Base-by-base conservation (phyloP, 805 yeast genomes). In the Zygoascus tannicola region DNA sequence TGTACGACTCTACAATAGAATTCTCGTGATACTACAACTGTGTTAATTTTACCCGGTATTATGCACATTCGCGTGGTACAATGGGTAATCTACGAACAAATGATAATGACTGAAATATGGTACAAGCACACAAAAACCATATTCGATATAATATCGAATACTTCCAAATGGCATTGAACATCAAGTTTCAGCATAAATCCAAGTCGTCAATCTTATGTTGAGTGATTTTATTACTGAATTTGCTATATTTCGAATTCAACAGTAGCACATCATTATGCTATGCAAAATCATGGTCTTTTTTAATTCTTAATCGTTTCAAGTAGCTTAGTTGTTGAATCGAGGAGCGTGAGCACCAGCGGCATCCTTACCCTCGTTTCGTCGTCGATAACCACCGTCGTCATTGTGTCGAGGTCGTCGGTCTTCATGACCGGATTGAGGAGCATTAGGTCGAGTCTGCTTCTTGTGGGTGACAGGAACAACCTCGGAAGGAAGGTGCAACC, bases 401-500 rank as follows among this genome's bases (percentile, higher is more conserved):
- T 78, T 73, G 67, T 76, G 74, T 67, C 75, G 76, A 68, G 76
- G 71, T 68, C 75, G 70, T 65, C 73, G 71, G 19, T 50, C 58
- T 35, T 52, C 49, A 45, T 52, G 56, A 33, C 58, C 58, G 32
- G 60, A 61, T 47, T 57, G 53, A 35, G 55, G 55, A 51, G 67
- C 60, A 71, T 80, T 80, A 70, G 92, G 87, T 69, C 90, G 85
- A 68, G 90, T 81, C 65, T 81, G 86, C 78, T 82, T 87, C 76
- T 88, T 85, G 80, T 90, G 85, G 70, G 99, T 92, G 73, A 84
- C 81, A 69, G 99, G 99, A 73, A 87, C 90, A 71, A 92, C 83
- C 75, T 87, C 94, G 74, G 85, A 94, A 76, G 98, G 98, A 66
- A 92, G 80, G 82, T 88, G 87, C 73, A 92, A 83, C 85, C 87